These are phyloP conservation scores for Colletotrichum incanum DNA, from an alignment of 2,329 filamentous ascomycete species.

Conservation along the genomic window DNA sequence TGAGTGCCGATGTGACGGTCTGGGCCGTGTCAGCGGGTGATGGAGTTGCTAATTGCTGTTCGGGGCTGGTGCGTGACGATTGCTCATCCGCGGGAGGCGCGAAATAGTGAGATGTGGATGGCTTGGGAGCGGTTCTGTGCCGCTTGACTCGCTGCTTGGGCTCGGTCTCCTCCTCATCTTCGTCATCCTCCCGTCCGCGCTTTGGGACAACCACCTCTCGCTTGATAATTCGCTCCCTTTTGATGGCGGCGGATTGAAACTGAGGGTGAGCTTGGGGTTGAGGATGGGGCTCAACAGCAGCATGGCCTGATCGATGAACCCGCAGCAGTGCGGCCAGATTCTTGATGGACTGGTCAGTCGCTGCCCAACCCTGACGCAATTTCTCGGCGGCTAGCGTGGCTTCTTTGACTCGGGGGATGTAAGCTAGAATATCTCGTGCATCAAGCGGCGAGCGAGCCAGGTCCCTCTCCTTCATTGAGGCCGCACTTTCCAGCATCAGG, in stretches of 20 bases:
- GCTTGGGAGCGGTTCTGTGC: conserved; percentile 22
- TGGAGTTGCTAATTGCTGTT: conserved; percentile 20
- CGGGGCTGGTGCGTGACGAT: background rate
- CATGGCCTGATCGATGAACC: conserved; percentile 29
- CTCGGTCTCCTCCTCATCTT: conserved; percentile 23
- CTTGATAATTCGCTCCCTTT: conserved; percentile 19
- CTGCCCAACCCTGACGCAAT: conserved; percentile 49
- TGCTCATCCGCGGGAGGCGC: conserved; percentile 18
- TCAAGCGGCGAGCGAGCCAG: conserved; percentile 47
- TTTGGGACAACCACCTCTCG: conserved; percentile 21
- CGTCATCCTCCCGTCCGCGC: conserved; percentile 23
- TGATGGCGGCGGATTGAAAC: conserved; percentile 2
- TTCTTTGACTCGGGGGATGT: conserved; percentile 49
- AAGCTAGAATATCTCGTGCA: conserved; percentile 53
- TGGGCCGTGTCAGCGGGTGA: background rate
- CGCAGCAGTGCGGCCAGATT: conserved; percentile 31
- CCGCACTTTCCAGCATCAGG: conserved; percentile 53
- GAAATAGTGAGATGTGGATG: conserved; percentile 40
- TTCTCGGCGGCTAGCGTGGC: conserved; percentile 31
- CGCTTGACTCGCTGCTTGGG: conserved; percentile 34
- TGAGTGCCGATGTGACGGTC: conserved; percentile 13
- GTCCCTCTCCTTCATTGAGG: conserved; percentile 47
- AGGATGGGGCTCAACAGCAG: conserved; percentile 6
- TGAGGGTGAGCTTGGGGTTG: background rate
- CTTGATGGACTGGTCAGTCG: conserved; percentile 52